A percentile compares a stretch with the other conserved stretches of the same genome.
phyloP scores from a whole-genome alignment of 1,284 basidiomycete genomes.

The Vanrija humicola region DNA sequence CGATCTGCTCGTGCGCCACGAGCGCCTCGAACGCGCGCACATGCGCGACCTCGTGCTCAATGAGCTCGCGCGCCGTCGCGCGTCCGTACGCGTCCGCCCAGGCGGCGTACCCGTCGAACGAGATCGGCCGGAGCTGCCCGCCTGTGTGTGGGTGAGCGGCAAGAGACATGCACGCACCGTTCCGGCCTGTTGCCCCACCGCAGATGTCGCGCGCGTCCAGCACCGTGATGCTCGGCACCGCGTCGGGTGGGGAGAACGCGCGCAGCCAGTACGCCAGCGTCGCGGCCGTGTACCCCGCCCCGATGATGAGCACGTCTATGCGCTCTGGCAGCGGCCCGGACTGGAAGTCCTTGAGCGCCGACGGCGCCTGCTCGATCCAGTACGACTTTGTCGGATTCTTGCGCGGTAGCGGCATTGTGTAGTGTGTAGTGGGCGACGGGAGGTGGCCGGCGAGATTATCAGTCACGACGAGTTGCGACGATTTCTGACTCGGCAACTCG shows the following conservation, averaged over 20 bases:
- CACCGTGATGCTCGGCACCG: slow-evolving; percentile 13
- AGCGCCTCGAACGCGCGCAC: slow-evolving; percentile 15
- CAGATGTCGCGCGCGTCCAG: slow-evolving; percentile 20
- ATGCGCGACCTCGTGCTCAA: slow-evolving; percentile 22
- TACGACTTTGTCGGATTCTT: slow-evolving; percentile 14
- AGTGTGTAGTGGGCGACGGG: not conserved
- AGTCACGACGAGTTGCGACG: no score
- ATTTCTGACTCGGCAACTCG: no score
- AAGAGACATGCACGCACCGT: slow-evolving; percentile 6
- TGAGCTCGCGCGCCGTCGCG: slow-evolving; percentile 15
- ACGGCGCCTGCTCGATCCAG: slow-evolving; percentile 18
- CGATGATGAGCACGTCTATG: not conserved
- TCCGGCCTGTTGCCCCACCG: slow-evolving; percentile 19
- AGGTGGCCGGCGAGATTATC: no score
- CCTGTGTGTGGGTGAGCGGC: slow-evolving; percentile 7
- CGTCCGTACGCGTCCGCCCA: slow-evolving; percentile 17
- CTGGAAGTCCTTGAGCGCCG: not conserved
- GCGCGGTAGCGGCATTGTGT: slow-evolving; percentile 13
- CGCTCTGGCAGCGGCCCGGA: not conserved
- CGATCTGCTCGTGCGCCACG: not conserved
- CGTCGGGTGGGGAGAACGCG: slow-evolving; percentile 2
- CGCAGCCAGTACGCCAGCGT: slow-evolving; percentile 11
- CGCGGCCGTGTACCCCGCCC: slow-evolving; percentile 1
- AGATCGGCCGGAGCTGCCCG: slow-evolving; percentile 25
- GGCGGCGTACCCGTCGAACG: slow-evolving; percentile 19